Conservation (phyloP, 495 filamentous ascomycete species). For the Penicillium cosmopolitanum region DNA sequence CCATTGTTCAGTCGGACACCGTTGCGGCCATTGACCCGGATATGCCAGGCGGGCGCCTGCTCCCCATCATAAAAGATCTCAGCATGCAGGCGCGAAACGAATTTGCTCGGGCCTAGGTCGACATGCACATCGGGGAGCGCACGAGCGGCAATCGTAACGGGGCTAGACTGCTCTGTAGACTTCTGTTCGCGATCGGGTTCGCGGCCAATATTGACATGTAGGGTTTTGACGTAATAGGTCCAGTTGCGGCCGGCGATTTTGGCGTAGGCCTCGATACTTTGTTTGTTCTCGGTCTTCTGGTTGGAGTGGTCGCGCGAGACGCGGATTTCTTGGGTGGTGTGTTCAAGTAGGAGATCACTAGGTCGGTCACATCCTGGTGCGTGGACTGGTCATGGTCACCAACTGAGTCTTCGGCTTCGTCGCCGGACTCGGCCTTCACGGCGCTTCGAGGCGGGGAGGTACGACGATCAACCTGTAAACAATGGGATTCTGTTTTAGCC, state of each 20-base stretch:
- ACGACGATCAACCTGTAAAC: constrained; percentile 42
- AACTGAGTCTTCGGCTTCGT: constrained; percentile 47
- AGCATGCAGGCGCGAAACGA: constrained; percentile 87
- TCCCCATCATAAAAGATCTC: constrained; percentile 79
- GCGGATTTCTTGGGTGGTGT: constrained; percentile 62
- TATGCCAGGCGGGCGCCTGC: constrained; percentile 67
- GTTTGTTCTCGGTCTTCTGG: constrained; percentile 67
- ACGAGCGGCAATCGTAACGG: constrained; percentile 47
- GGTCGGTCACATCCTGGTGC: constrained; percentile 69
- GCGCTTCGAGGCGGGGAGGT: constrained; percentile 32
- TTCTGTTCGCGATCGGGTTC: constrained; percentile 63
- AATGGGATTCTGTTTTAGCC: constrained; percentile 6
- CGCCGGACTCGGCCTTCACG: constrained; percentile 41
- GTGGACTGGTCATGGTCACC: constrained; percentile 56
- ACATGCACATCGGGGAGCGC: constrained; percentile 70
- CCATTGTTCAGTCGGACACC: constrained; percentile 79
- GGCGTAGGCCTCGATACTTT: constrained; percentile 85
- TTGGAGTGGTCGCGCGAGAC: constrained; percentile 77
- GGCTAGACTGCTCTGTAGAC: constrained; percentile 48
- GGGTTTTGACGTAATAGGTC: constrained; percentile 89
- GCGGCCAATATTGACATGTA: constrained; percentile 83
- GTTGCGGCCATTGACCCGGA: constrained; percentile 87
- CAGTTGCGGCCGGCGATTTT: constrained; percentile 90
- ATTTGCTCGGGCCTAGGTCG: constrained; percentile 90
- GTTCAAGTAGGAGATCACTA: constrained; percentile 71